Evolutionary conservation across 805 yeast genomes (phyloP).

Genomic region (Kluyveromyces nonfermentans): DNA sequence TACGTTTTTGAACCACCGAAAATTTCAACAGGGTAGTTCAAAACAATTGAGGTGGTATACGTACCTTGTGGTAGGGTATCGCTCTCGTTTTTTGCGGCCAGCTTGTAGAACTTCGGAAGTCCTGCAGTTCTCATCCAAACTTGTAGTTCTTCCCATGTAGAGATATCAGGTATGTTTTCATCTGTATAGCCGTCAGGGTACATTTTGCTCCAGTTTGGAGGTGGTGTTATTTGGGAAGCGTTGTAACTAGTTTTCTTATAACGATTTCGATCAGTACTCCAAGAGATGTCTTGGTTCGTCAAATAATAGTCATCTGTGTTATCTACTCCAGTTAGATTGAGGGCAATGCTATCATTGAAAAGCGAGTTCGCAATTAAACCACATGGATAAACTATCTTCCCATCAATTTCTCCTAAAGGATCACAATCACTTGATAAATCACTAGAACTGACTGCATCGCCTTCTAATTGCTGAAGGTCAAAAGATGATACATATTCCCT

Average conservation of each 20-base stretch:
- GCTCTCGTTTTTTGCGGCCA: slow-evolving; percentile 65
- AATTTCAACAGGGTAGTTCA: slow-evolving; percentile 71
- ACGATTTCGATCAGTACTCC: slow-evolving; percentile 58
- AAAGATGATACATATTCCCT: slow-evolving; percentile 83
- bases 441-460: slow-evolving; percentile 50
- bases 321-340: slow-evolving; percentile 33
- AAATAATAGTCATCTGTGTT: slow-evolving; percentile 31
- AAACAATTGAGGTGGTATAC: slow-evolving; percentile 55
- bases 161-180: slow-evolving; percentile 58
- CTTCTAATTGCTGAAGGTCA: slow-evolving; percentile 73
- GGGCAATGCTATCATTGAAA: slow-evolving; percentile 65
- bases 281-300: slow-evolving; percentile 52
- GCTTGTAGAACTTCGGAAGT: slow-evolving; percentile 76
- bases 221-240: slow-evolving; percentile 59
- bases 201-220: slow-evolving; percentile 69
- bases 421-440: slow-evolving; percentile 38
- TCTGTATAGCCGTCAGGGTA: slow-evolving; percentile 69
- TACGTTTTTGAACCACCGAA: slow-evolving; percentile 88
- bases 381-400: slow-evolving; percentile 57
- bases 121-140: slow-evolving; percentile 95
- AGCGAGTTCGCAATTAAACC: slow-evolving; percentile 75
- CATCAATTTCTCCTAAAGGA: slow-evolving; percentile 29
- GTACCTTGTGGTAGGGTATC: slow-evolving; percentile 51
- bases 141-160: slow-evolving; percentile 60
- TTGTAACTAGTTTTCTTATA: slow-evolving; percentile 56